Evolutionary conservation across 2,329 filamentous ascomycete species (phyloP).

Genomic region (Parastagonospora nodorum): DNA sequence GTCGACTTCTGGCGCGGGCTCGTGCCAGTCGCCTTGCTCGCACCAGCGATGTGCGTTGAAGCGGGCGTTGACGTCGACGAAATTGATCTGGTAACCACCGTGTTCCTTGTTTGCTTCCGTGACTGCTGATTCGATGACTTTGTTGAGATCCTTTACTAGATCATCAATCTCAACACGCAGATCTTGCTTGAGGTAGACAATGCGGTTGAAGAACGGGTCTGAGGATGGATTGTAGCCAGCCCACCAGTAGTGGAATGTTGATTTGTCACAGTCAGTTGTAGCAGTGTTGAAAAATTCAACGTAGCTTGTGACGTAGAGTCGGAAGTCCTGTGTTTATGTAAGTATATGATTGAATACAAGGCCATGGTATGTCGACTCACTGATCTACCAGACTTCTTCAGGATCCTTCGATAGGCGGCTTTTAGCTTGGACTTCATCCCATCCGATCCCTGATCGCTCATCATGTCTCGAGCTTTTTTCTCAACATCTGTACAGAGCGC

Average conservation of each 20-base stretch:
- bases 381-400: conserved; percentile 5
- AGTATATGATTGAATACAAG: neutral
- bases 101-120: neutral
- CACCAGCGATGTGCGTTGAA: conserved; percentile 5
- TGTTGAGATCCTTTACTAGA: conserved; percentile 5
- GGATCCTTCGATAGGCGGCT: conserved; percentile 3
- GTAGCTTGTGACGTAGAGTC: conserved; percentile 8
- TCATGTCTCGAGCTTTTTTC: conserved; percentile 1
- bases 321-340: conserved; percentile 1
- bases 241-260: conserved; percentile 7
- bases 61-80: conserved; percentile 2
- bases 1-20: conserved; percentile 1
- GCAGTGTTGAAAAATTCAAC: conserved; percentile 4
- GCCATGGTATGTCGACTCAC: neutral
- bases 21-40: conserved; percentile 4
- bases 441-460: conserved; percentile 1
- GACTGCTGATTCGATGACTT: neutral
- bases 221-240: neutral
- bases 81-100: conserved; percentile 1
- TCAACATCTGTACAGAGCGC: conserved; percentile 1
- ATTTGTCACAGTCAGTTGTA: conserved; percentile 5
- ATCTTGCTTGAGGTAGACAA: conserved; percentile 3
- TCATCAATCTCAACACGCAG: conserved; percentile 3
- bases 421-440: neutral
- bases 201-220: neutral